These are phyloP conservation scores for Yamadazyma sp. DNA, from an alignment of 1,139 yeast species.

Conservation along the genomic window DNA sequence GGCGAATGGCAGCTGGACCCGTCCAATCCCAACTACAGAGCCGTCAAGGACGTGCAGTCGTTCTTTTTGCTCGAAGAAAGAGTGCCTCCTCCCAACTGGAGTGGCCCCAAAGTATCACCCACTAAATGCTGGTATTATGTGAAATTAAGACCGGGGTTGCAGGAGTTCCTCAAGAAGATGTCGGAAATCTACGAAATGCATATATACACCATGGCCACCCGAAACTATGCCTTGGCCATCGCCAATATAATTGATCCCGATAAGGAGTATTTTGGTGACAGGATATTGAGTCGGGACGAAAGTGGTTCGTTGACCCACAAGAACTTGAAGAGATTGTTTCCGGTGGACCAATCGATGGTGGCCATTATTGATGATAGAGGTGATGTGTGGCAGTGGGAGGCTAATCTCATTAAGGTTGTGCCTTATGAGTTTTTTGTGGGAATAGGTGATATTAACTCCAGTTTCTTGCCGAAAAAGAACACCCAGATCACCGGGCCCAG, in stretches of 20 bases:
- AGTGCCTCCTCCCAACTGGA: conserved; percentile 55
- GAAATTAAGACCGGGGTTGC: conserved; percentile 84
- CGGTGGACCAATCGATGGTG: conserved; percentile 96
- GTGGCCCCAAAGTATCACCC: conserved; percentile 58
- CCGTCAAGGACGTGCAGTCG: conserved; percentile 76
- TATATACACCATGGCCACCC: conserved; percentile 98
- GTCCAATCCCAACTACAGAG: conserved; percentile 76
- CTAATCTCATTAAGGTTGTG: conserved; percentile 84
- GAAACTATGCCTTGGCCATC: conserved; percentile 87
- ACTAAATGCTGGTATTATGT: conserved; percentile 85
- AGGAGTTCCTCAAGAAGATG: conserved; percentile 65
- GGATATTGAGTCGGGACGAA: conserved; percentile 91
- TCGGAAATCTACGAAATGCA: conserved; percentile 80
- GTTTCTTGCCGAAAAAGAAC: conserved; percentile 80
- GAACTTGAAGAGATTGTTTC: conserved; percentile 83
- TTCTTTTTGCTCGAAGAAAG: conserved; percentile 80
- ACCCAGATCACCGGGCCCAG: conserved; percentile 71
- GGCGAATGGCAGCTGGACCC: conserved; percentile 95
- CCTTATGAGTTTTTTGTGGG: conserved; percentile 97
- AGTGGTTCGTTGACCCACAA: conserved; percentile 92
- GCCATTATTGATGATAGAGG: conserved; percentile 97
- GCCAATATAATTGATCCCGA: conserved; percentile 91
- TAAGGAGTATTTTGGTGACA: conserved; percentile 82
- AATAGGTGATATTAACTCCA: conserved; percentile 94
- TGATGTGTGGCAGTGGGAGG: conserved; percentile 98